phyloP scores from a whole-genome alignment of 805 yeast genomes.

The Pichia eremophila region DNA sequence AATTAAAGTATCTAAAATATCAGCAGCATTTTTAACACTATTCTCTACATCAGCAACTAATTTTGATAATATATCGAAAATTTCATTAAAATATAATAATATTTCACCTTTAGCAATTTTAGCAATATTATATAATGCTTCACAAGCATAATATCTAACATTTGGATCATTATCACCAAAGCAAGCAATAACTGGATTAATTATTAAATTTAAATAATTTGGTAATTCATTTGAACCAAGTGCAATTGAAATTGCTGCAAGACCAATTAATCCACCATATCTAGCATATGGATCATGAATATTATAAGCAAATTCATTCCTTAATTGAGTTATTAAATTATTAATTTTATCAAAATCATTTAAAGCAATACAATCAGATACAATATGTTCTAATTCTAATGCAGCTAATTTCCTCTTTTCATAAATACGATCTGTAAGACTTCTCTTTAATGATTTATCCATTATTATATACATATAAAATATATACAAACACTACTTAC shows the following conservation, averaged over 20 bases:
- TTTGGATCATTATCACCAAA: slow-evolving; percentile 97
- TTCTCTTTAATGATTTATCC: slow-evolving; percentile 49
- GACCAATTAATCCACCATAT: slow-evolving; percentile 91
- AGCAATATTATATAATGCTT: slow-evolving; percentile 88
- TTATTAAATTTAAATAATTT: slow-evolving; percentile 68
- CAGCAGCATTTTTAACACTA: slow-evolving; percentile 92
- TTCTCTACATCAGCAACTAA: slow-evolving; percentile 85
- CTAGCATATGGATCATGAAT: slow-evolving; percentile 80
- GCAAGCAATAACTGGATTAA: slow-evolving; percentile 90
- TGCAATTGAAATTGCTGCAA: slow-evolving; percentile 94
- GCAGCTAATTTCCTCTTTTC: slow-evolving; percentile 77
- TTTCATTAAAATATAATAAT: slow-evolving; percentile 82
- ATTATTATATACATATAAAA: slow-evolving; percentile 3
- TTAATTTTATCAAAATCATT: slow-evolving; percentile 48
- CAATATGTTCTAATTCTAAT: slow-evolving; percentile 64
- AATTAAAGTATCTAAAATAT: slow-evolving; percentile 76
- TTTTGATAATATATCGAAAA: slow-evolving; percentile 85
- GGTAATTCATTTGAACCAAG: slow-evolving; percentile 81
- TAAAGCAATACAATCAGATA: slow-evolving; percentile 55
- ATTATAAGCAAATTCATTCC: slow-evolving; percentile 71
- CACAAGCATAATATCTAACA: slow-evolving; percentile 95
- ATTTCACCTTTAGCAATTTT: slow-evolving; percentile 96
- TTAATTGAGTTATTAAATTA: slow-evolving; percentile 61
- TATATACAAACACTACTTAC: slow-evolving; percentile 1
- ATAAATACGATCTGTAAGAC: slow-evolving; percentile 63